Conservation (phyloP, 129 eudicot species). For the Daucus carota region DH1_v3.0 NC_030387.2:38635001-38635500, state of each 20-base stretch:
- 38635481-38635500: neutral
- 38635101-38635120: no score
- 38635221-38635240: no score
- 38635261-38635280: no score
- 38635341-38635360: slow-evolving; percentile 8
- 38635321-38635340: neutral
- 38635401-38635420: slow-evolving; percentile 21
- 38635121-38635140: no score
- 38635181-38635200: no score
- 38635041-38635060: neutral
- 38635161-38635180: no score
- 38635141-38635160: no score
- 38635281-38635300: neutral
- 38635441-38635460: slow-evolving; percentile 28
- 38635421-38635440: slow-evolving; percentile 22
- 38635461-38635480: neutral
- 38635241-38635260: no score
- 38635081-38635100: no score
- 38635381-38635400: slow-evolving; percentile 16
- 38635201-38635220: no score
- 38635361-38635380: slow-evolving; percentile 24
- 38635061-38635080: neutral
- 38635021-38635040: slow-evolving; percentile 35
- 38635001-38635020: slow-evolving; percentile 32
- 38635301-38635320: neutral